These are phyloP conservation scores for Escallonia herrerae DNA, from an alignment of 129 eudicot species.

Conservation along the genomic window DNA sequence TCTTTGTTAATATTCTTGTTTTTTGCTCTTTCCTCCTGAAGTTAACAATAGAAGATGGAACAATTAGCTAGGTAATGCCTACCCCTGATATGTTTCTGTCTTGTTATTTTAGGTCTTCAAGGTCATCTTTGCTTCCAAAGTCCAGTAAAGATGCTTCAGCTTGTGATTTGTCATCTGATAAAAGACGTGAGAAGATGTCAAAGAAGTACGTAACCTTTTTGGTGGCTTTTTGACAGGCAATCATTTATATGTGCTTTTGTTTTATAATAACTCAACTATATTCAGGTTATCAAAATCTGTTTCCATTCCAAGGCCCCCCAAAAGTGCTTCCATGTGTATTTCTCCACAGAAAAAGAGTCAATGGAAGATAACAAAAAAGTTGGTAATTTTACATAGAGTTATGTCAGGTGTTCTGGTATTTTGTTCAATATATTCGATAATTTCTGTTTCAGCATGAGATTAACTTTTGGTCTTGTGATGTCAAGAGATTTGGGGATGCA, in stretches of 20 bases:
- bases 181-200: not conserved
- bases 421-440: not conserved
- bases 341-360: conserved; percentile 6
- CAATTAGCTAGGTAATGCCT: too few species aligned
- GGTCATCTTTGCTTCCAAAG: conserved; percentile 5
- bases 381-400: conserved; percentile 7
- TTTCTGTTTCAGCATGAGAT: conserved; percentile 2
- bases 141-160: not conserved
- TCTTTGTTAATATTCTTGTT: not conserved
- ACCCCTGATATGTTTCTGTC: too few species aligned
- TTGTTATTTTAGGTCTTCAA: conserved; percentile 4
- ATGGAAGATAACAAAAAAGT: conserved; percentile 70
- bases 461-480: conserved; percentile 15
- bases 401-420: not conserved
- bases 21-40: too few species aligned
- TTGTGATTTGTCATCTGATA: not conserved
- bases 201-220: conserved; percentile 9
- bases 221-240: not conserved
- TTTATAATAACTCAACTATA: not conserved
- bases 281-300: conserved; percentile 42
- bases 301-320: conserved; percentile 29
- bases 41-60: too few species aligned
- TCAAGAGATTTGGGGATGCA: conserved; percentile 81
- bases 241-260: too few species aligned
- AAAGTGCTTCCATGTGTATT: conserved; percentile 28